Evolutionary conservation across 129 eudicot species (phyloP).

Genomic region (Artemisia tridentata): DNA sequence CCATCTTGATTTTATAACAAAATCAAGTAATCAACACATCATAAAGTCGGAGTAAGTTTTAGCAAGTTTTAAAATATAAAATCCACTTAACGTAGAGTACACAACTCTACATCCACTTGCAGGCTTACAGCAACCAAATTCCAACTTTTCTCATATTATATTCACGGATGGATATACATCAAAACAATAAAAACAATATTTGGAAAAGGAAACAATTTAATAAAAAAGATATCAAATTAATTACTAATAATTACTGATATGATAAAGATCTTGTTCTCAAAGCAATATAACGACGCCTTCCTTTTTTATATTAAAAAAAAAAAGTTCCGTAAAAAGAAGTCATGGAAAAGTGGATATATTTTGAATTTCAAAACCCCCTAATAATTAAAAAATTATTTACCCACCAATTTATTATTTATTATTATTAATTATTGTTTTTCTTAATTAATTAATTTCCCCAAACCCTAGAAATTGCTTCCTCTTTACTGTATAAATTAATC

Average conservation of each 20-base stretch:
- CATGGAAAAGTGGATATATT: slow-evolving; percentile 37
- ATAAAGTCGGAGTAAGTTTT: too few species aligned
- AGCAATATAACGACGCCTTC: slow-evolving; percentile 32
- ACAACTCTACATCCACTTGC: not conserved
- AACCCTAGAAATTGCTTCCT: slow-evolving; percentile 50
- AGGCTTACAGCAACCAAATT: not conserved
- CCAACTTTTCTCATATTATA: not conserved
- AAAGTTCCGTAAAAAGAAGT: slow-evolving; percentile 38
- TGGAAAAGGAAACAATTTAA: not conserved
- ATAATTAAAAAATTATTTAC: slow-evolving; percentile 25
- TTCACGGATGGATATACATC: slow-evolving; percentile 4
- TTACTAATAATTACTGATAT: slow-evolving; percentile 28
- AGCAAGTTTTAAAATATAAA: too few species aligned
- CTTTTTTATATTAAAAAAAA: slow-evolving; percentile 9
- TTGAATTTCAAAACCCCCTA: slow-evolving; percentile 37
- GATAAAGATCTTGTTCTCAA: slow-evolving; percentile 30
- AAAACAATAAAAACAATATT: not conserved
- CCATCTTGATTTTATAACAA: too few species aligned
- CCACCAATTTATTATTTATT: slow-evolving; percentile 10
- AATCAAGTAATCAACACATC: too few species aligned
- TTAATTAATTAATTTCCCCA: slow-evolving; percentile 37
- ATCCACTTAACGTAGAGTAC: too few species aligned
- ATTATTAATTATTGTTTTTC: not conserved
- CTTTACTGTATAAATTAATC: slow-evolving; percentile 31
- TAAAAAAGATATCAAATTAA: not conserved